Base-by-base conservation (phyloP, 1,284 basidiomycete species). In the Vanrija pseudolonga region DNA sequence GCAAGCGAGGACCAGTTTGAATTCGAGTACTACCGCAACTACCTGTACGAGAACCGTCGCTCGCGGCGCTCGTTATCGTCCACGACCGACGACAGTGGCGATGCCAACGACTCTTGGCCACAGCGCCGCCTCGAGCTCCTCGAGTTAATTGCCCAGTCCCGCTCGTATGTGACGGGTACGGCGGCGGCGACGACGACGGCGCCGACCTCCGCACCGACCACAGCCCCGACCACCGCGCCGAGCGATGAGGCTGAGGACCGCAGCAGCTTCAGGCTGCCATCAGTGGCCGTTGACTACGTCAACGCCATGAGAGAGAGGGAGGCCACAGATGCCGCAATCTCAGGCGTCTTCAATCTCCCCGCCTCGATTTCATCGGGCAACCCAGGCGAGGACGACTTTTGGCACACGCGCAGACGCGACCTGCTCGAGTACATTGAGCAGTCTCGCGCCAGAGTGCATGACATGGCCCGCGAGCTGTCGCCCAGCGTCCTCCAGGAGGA, bases 11-110 rank as follows among this genome's bases (percentile, higher is more conserved):
- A 53, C 28, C 46, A 53, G 40, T 24, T 37, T 22, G 55, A 56
- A 41, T 56, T 47, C 45, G 48, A 50, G 40, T 57, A 53, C 48
- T 57, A 57, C 36, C 51, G 56, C 48, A 51, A 57, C 28, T 53
- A 51, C 18, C 24, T 51, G 24, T 57, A 44, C 19, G 56, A 53
- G 24, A 45, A 44, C 23, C 47, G 51, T 14, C 48, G 47, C 18
- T 36, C 41, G 12, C 19, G 40, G 11, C 40, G 45, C 12, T 12
- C 14, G 20, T 18, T 14, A 14, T 42, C 18, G 19, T 14, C 20
- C n/a, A 3, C 40, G 12, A 22, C 40, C 8, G 51, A 38, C 2
- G 40, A 47, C 12, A 7, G 39, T n/a, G 39, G 39, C 11, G 39
- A 40, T 2, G 41, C 37, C 20, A 39, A 50, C 24, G 53, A 43